Evolutionary conservation across 2,329 filamentous ascomycete species (phyloP).

Genomic region (Aspergillus felis): DNA sequence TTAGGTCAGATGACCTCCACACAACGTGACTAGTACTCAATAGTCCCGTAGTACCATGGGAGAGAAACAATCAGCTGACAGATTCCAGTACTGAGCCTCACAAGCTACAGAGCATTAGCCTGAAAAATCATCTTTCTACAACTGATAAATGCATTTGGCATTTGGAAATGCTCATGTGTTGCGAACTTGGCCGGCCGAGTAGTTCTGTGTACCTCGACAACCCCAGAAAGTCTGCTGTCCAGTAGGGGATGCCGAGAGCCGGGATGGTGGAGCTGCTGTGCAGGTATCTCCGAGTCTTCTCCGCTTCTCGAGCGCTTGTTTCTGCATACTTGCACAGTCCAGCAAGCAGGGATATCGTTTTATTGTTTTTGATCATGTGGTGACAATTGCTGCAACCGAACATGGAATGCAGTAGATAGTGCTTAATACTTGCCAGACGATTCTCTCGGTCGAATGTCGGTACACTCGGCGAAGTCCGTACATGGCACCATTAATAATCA

Average conservation of each 20-base stretch:
- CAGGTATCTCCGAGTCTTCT: background rate
- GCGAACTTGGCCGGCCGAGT: background rate
- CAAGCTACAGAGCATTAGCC: background rate
- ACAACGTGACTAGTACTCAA: background rate
- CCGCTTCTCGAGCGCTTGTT: background rate
- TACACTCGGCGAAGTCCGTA: conserved; percentile 5
- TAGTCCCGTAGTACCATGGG: background rate
- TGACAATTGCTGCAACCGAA: background rate
- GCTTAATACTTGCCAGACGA: conserved; percentile 2
- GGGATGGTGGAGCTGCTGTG: background rate
- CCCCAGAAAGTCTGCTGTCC: background rate
- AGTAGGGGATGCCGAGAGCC: background rate
- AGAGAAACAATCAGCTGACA: background rate
- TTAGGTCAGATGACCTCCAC: background rate
- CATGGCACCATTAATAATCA: background rate
- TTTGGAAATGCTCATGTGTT: background rate
- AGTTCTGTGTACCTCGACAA: too few relatives aligned
- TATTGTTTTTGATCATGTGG: background rate
- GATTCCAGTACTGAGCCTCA: background rate
- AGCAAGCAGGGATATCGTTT: background rate
- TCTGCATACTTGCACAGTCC: background rate
- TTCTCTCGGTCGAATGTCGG: background rate
- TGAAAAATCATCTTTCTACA: background rate
- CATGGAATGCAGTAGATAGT: conserved; percentile 5
- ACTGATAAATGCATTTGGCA: background rate